These are phyloP conservation scores for Wickerhamiella alocasiicola DNA, from an alignment of 805 yeast genomes.

Conservation along the genomic window DNA sequence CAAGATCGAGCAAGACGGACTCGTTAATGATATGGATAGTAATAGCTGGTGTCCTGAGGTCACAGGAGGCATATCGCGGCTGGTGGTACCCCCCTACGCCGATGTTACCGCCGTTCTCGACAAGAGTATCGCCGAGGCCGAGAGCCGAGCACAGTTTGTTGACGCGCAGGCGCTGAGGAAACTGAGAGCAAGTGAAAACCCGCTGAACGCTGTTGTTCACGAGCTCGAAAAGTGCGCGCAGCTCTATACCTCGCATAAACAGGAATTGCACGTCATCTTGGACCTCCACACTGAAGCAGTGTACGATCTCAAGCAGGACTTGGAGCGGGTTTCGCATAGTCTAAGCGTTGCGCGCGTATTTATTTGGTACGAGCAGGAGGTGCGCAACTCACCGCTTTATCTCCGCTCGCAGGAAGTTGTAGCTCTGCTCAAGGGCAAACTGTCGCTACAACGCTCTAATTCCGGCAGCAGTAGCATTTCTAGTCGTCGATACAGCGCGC, in stretches of 20 bases:
- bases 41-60: constrained; percentile 8
- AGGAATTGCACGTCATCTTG: constrained; percentile 1
- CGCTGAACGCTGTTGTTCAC: constrained; percentile 4
- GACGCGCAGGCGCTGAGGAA: neutral
- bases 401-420: constrained; percentile 11
- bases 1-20: constrained; percentile 23
- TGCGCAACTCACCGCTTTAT: constrained; percentile 12
- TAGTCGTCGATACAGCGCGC: constrained; percentile 17
- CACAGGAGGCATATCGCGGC: constrained; percentile 1
- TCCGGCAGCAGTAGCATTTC: constrained; percentile 18
- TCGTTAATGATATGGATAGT: constrained; percentile 21
- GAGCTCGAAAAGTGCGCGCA: constrained; percentile 6
- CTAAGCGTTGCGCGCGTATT: constrained; percentile 6
- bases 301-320: neutral
- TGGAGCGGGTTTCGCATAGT: neutral
- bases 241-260: constrained; percentile 3
- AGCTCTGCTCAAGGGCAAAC: constrained; percentile 9
- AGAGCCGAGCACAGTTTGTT: constrained; percentile 14
- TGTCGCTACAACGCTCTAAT: constrained; percentile 17
- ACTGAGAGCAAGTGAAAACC: neutral
- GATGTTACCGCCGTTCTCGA: neutral
- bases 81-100: constrained; percentile 1
- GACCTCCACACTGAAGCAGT: constrained; percentile 2
- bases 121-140: constrained; percentile 15
- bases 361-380: constrained; percentile 22